Base-by-base conservation (phyloP, 2,329 filamentous ascomycete species). In the Stemphylium beticola region DNA sequence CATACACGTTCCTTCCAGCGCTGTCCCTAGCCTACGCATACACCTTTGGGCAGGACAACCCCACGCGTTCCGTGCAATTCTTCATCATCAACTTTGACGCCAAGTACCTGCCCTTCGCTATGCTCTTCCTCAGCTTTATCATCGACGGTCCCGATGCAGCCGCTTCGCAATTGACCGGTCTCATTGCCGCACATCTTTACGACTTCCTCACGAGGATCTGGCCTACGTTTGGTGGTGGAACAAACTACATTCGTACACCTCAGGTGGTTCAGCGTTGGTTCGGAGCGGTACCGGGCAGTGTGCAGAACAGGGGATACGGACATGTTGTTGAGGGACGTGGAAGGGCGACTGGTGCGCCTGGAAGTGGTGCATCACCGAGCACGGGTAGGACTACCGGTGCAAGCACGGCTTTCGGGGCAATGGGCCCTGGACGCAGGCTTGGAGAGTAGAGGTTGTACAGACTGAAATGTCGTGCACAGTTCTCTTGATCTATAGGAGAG, bases 131-230 rank as follows among this genome's bases (percentile, higher is more conserved):
- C 66, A 89, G 88, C 10, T 81, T 96, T 18, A 78, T 98, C 48
- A 85, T 90, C 71, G 81, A 77, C 4, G 87, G 88, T 10, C 81
- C 82, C 32, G 63, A 74, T 3, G 77, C 77, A 15, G 83, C 90
- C 10, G 71, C 90, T 51, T 68, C 87, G 4, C 87, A 96, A 69
- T 75, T 86, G 4, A 90, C 85, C 31, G 95, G 95, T n/a, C 81
- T 99, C 10, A 61, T 96, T 38, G 91, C 93, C 11, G 93, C 93
- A 4, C 95, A 99, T 74, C 69, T 95, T 17, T 96, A 92, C 76
- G 91, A 98, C 73, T 99, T 98, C 71, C 76, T 97, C 44, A 92
- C 90, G 2, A 85, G 91, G 43, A 83, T 97, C 37, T 98, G 92
- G 82, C 95, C 95, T 4, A 86, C 90, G 50, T 95, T 95, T 71